phyloP scores from a whole-genome alignment of 2,329 filamentous ascomycete species.

The Rachicladosporium sp. region DNA sequence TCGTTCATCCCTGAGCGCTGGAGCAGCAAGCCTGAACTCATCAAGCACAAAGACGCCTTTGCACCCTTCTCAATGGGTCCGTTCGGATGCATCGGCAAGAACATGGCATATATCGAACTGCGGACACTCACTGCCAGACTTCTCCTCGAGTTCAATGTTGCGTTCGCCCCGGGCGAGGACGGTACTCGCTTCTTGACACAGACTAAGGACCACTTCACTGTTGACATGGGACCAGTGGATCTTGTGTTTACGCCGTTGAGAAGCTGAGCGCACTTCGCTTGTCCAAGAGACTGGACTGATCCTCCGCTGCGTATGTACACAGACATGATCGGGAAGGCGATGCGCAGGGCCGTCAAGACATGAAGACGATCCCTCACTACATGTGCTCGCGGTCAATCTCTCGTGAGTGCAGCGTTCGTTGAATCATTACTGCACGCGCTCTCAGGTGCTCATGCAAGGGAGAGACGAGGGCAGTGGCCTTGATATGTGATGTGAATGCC shows the following conservation, averaged over 20 bases:
- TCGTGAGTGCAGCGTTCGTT: no score
- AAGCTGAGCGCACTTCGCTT: no score
- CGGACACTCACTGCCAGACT: constrained; percentile 24
- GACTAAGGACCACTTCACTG: constrained; percentile 27
- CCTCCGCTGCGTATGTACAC: no score
- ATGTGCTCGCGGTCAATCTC: no score
- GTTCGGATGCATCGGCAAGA: constrained; percentile 27
- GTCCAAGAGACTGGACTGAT: no score
- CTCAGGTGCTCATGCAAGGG: no score
- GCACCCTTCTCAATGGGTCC: constrained; percentile 24
- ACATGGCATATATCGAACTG: constrained; percentile 26
- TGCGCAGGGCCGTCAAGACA: no score
- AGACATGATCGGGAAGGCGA: no score
- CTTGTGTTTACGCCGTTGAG: constrained; percentile 12
- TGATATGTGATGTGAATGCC: no score
- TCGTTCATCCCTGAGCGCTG: constrained; percentile 27
- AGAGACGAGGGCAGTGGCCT: no score
- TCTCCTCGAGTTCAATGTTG: constrained; percentile 25
- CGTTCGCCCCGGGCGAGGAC: constrained; percentile 26
- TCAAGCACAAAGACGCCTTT: constrained; percentile 24
- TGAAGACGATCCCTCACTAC: no score
- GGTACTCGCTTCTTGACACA: constrained; percentile 20
- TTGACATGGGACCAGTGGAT: constrained; percentile 17
- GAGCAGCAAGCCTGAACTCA: constrained; percentile 22
- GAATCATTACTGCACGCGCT: no score